Base-by-base conservation (phyloP, 129 eudicot genomes). In the Artemisia argyi region DNA sequence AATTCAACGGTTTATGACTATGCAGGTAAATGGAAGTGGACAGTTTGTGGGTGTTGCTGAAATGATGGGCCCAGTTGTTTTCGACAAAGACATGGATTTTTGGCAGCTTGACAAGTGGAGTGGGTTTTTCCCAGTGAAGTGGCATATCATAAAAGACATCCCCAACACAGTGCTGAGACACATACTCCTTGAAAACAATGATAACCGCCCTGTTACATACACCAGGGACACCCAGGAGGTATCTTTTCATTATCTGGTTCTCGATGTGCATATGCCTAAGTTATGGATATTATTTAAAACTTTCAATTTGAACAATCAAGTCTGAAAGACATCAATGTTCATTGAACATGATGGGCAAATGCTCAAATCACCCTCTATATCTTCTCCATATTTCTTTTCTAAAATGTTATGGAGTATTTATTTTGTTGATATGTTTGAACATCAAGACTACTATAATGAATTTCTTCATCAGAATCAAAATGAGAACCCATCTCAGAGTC, bases 101-200 rank as follows among this genome's bases (percentile, higher is more conserved):
- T 92, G 98, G 98, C 98, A 92, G 84, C 90, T 77, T 59, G 98
- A 92, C 62, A 92, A 92, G 78, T 92, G 98, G 96, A 92, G 69
- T 39, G 98, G 98, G 2, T 89, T 83, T 65, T 92, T 92, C 77
- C 96, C 98, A 0, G 78, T 92, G 9, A 92, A 89, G 85, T 92
- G 98, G 96, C 96, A 92, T 73, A 82, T 89, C 26, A 71, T 92
- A 48, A 92, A 92, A 74, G 98, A 92, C 63, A 74, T 92, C 13
- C 96, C 98, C 9, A 92, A 89, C 76, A 56, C 82, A 12, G 85
- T 77, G 64, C 74, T 89, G 79, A 78, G 87, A 61, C 95, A 92
- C 80, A 89, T 92, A 22, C 82, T 86, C 67, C 91, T 92, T 75
- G 96, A 87, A 71, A 92, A 84, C 87, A 92, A 92, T 79, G 98